Evolutionary conservation across 106 monocot species (phyloP), one percentile per base, ranked within the genome.

Genomic region (Dioscorea zingiberensis): DNA sequence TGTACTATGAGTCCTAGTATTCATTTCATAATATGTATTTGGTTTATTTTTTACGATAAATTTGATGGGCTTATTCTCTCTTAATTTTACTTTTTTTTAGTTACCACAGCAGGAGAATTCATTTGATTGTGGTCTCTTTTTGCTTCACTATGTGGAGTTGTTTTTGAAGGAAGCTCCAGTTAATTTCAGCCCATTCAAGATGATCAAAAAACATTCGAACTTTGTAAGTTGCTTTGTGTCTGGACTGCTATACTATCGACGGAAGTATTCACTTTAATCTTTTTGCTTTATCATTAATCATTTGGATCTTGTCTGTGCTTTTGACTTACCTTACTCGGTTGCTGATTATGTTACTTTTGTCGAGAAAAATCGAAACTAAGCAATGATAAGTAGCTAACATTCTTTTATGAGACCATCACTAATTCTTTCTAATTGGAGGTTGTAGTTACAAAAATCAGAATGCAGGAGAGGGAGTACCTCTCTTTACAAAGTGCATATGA

Each of bases 31-130:
- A 38, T 38, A 38, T 38, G 6, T 38, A 38, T 38, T 38, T 38
- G 6, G 38, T 38, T 38, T 38, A 10, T 6, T 38, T 38, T 38
- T 38, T 38, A 38, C 38, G 6, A 10, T 38, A 38, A 38, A 38
- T 10, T 38, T 38, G 1, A 38, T 38, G 38, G 6, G 38, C 38
- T 38, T 38, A 38, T 38, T 38, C 38, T 10, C 4, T 38, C 9
- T 38, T 38, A 10, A 38, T 38, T 38, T 38, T 38, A 10, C n/a
- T n/a, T 38, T 6, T 6, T 38, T 69, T 22, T 59, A 93, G 93
- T 69, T 88, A 65, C 93, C 93, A 13, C 93, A 93, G 62, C 93
- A 93, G 69, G 88, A 93, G 61, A 88, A 93, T 75, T 79, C 74
- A 56, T 93, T 77, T 73, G 93, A 93, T 46, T 93, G 93, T 48